Percentiles rank a stretch among this genome's conserved stretches.
Conservation (phyloP, 2,329 filamentous ascomycete genomes). For the Paradendryphiella salina region DNA sequence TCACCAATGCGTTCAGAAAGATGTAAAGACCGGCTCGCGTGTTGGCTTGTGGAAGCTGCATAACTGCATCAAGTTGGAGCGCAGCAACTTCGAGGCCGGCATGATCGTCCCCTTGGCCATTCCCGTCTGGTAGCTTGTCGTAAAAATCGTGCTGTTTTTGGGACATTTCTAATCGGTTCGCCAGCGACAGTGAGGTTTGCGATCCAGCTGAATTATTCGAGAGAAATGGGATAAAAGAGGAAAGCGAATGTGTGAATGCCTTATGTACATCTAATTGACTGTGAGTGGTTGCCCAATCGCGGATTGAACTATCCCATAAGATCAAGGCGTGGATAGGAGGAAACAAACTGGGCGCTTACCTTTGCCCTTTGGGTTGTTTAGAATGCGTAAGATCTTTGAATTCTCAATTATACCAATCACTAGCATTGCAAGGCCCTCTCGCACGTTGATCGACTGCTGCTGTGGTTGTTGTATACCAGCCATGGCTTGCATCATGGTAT, state of each 20-base stretch:
- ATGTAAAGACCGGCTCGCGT: constrained; percentile 83
- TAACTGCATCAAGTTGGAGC: constrained; percentile 59
- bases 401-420: constrained; percentile 66
- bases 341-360: constrained; percentile 46
- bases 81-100: constrained; percentile 48
- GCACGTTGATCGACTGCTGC: constrained; percentile 63
- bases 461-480: constrained; percentile 52
- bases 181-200: constrained; percentile 58
- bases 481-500: constrained; percentile 48
- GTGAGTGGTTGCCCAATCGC: constrained; percentile 3
- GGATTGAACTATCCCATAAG: neutral
- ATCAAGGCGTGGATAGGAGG: neutral
- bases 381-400: constrained; percentile 56
- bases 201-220: constrained; percentile 57
- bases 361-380: constrained; percentile 59
- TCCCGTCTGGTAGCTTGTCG: constrained; percentile 49
- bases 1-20: constrained; percentile 78
- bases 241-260: constrained; percentile 37
- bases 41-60: constrained; percentile 71
- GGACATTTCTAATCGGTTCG: constrained; percentile 45
- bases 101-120: constrained; percentile 48
- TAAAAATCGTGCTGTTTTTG: constrained; percentile 51
- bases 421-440: constrained; percentile 66
- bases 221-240: constrained; percentile 48
- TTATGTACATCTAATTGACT: constrained; percentile 37